A percentile compares a stretch with the other conserved stretches of the same genome.
These are phyloP conservation scores for Russula foetens DNA, from an alignment of 768 basidiomycete genomes.

Conservation along the genomic window DNA sequence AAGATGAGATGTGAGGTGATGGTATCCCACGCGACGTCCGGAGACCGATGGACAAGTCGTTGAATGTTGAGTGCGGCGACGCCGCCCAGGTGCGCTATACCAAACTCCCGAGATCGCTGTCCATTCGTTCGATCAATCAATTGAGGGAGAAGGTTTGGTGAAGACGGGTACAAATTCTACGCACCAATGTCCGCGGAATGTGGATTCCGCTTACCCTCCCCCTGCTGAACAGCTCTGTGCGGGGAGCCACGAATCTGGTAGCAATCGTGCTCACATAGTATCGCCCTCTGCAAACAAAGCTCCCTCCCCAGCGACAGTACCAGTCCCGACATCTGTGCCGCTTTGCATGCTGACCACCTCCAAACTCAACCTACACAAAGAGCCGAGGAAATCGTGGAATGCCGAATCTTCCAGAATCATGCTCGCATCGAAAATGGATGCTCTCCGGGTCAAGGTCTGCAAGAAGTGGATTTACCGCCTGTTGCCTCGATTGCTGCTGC, in stretches of 20 bases:
- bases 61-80: conserved; percentile 80
- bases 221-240: conserved; percentile 50
- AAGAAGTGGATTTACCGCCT: conserved; percentile 42
- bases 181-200: conserved; percentile 66
- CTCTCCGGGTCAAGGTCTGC: conserved; percentile 70
- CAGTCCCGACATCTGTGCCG: conserved; percentile 21
- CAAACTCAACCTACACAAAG: conserved; percentile 77
- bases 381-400: conserved; percentile 67
- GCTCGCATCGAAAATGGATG: conserved; percentile 81
- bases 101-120: conserved; percentile 87
- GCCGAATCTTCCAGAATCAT: conserved; percentile 77
- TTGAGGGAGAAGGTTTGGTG: neutral
- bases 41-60: conserved; percentile 75
- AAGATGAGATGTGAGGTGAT: conserved; percentile 75
- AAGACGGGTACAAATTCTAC: conserved; percentile 23
- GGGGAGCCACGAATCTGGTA: conserved; percentile 34
- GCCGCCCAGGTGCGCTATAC: conserved; percentile 77
- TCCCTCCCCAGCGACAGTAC: neutral
- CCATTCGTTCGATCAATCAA: neutral
- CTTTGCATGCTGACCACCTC: conserved; percentile 93
- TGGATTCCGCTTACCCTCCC: conserved; percentile 74
- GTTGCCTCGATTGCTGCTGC: conserved; percentile 23
- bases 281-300: conserved; percentile 25
- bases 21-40: conserved; percentile 78
- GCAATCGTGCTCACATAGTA: conserved; percentile 23